A percentile compares a stretch with the other conserved stretches of the same genome.
phyloP scores from a whole-genome alignment of 345 rosid genomes.

The Citrus unshiu region DNA sequence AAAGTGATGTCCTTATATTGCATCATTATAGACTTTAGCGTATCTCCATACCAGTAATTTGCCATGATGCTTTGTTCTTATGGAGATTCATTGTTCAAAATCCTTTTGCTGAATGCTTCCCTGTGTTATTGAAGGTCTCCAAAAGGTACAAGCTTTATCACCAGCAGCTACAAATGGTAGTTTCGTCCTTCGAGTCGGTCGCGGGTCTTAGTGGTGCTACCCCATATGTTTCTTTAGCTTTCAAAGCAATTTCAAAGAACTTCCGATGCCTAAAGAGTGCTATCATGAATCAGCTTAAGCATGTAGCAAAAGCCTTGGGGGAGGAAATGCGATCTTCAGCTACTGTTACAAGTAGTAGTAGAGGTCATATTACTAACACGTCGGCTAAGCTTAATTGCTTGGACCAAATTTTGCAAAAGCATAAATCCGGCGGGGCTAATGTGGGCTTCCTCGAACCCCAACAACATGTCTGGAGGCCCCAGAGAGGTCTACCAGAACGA shows the following conservation, averaged over 20 bases:
- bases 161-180: slow-evolving; percentile 68
- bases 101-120: background rate
- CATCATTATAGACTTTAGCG: background rate
- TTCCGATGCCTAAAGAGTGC: slow-evolving; percentile 41
- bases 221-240: slow-evolving; percentile 47
- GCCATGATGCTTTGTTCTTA: background rate
- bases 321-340: slow-evolving; percentile 30
- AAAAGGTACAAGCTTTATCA: slow-evolving; percentile 52
- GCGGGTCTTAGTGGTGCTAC: slow-evolving; percentile 56
- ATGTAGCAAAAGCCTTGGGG: slow-evolving; percentile 28
- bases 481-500: slow-evolving; percentile 65
- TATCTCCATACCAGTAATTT: background rate
- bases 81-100: background rate
- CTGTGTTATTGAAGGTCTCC: slow-evolving; percentile 35
- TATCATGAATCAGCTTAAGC: slow-evolving; percentile 44
- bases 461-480: slow-evolving; percentile 61
- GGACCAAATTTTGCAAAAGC: slow-evolving; percentile 33
- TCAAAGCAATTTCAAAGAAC: slow-evolving; percentile 39
- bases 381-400: slow-evolving; percentile 16
- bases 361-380: slow-evolving; percentile 17
- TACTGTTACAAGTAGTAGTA: slow-evolving; percentile 22
- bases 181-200: slow-evolving; percentile 60
- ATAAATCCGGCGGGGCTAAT: slow-evolving; percentile 31
- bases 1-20: background rate
- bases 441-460: slow-evolving; percentile 46